Base-by-base conservation (phyloP, 1,284 basidiomycete species). In the Boletus mariae region DNA sequence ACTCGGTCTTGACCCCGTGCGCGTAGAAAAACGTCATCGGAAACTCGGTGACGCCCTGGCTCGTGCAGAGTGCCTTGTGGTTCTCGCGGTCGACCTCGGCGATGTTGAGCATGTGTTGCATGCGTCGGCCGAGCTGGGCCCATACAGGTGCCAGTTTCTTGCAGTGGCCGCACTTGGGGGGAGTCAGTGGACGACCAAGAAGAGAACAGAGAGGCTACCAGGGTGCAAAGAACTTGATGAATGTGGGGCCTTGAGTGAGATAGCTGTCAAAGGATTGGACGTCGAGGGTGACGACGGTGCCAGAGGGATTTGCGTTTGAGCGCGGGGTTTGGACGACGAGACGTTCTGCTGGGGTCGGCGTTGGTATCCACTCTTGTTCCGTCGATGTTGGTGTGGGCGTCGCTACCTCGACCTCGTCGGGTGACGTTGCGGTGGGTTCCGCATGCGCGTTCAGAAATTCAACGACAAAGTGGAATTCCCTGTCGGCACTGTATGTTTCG, bases 161-260 rank as follows among this genome's bases (percentile, higher is more conserved):
- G 79, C 93, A 95, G 25, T 26, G 25, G 6, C 25, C 25, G 3
- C 25, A 26, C 25, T 4, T 26, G 34, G 25, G 25, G 25, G 25
- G 6, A 5, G 25, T 26, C 4, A 26, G 25, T 26, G 25, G 25
- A 26, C 25, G 25, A 26, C 4, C 6, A 7, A 26, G 3, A 26
- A 26, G 25, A 26, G 25, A 26, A 26, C 25, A 26, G 25, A 26
- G 3, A 26, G 6, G 25, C 6, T 26, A 26, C 25, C 25, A 26
- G 25, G 4, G 94, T 0, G 92, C 93, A 65, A 81, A 4, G 4
- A 90, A 96, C 67, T 97, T 95, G 72, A 95, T 78, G 62, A 96
- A 40, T 0, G 84, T 75, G 0, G 89, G 84, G 0, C 41, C 41
- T 25, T 37, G 15, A 17, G 35, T 3, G n/a, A 87, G 73, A 0